These are phyloP conservation scores for Chalara sp. DNA, from an alignment of 2,329 filamentous ascomycete genomes.

Conservation along the genomic window DNA sequence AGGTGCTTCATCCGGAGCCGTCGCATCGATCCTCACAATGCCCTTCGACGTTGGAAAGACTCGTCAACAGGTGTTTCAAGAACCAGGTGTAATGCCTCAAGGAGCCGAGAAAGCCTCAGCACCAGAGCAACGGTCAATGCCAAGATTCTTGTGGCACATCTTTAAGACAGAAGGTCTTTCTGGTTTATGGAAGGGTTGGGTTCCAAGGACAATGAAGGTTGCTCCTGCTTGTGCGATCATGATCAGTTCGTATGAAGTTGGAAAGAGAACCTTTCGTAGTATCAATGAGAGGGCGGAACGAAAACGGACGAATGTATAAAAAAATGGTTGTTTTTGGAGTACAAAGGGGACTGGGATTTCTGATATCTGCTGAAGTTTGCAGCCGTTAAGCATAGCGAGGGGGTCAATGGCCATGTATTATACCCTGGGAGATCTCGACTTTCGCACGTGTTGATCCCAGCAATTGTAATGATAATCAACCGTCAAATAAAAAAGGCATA, in stretches of 20 bases:
- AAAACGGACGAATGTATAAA: constrained; percentile 16
- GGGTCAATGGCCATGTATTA: constrained; percentile 6
- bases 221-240: constrained; percentile 97
- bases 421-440: background rate
- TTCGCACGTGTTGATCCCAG: background rate
- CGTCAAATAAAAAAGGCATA: too few species aligned
- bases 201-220: constrained; percentile 85
- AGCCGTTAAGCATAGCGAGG: constrained; percentile 2
- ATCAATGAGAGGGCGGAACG: constrained; percentile 53
- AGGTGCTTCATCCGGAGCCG: constrained; percentile 73
- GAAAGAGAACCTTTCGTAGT: constrained; percentile 77
- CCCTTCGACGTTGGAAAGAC: constrained; percentile 99
- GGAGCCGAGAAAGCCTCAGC: constrained; percentile 31
- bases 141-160: constrained; percentile 81
- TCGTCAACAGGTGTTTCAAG: constrained; percentile 74
- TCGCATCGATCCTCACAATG: constrained; percentile 83
- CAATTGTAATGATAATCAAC: too few species aligned
- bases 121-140: constrained; percentile 74
- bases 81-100: constrained; percentile 33
- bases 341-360: constrained; percentile 3
- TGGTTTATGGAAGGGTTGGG: constrained; percentile 88
- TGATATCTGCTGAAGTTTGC: too few species aligned
- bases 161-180: constrained; percentile 74
- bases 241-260: constrained; percentile 96
- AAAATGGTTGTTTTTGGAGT: constrained; percentile 9